Evolutionary conservation across 2,329 filamentous ascomycete species (phyloP).

Genomic region (Epicoccum nigrum): DNA sequence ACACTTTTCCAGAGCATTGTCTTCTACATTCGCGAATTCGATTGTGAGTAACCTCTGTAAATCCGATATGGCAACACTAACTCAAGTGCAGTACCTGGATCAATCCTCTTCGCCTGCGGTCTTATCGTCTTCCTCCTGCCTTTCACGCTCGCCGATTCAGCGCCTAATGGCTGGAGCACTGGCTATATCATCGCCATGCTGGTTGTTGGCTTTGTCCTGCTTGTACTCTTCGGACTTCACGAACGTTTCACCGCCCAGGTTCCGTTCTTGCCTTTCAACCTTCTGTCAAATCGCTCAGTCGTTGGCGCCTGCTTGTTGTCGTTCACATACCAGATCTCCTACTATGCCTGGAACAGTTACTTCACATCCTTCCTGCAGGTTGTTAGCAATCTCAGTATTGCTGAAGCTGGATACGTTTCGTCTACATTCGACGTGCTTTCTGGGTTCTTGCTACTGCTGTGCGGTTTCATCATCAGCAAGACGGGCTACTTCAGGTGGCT

Average conservation of each 20-base stretch:
- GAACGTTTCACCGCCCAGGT: conserved; percentile 55
- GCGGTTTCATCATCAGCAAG: conserved; percentile 28
- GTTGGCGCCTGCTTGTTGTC: conserved; percentile 66
- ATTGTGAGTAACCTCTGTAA: conserved; percentile 51
- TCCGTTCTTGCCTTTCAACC: conserved; percentile 62
- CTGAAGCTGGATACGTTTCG: conserved; percentile 40
- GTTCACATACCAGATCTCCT: conserved; percentile 57
- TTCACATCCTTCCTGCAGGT: conserved; percentile 49
- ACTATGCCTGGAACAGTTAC: conserved; percentile 49
- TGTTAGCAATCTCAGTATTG: conserved; percentile 38
- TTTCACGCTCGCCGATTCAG: conserved; percentile 61
- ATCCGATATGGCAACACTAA: neutral
- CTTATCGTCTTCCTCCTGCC: conserved; percentile 57
- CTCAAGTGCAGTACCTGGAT: conserved; percentile 48
- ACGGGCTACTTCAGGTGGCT: conserved; percentile 26
- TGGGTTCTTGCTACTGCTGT: conserved; percentile 23
- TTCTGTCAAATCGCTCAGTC: conserved; percentile 66
- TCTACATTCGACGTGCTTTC: conserved; percentile 45
- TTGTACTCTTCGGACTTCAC: conserved; percentile 59
- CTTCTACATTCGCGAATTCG: conserved; percentile 47
- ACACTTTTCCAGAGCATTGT: conserved; percentile 52
- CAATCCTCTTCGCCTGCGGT: conserved; percentile 52
- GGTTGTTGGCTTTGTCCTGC: conserved; percentile 55
- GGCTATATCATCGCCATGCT: conserved; percentile 59
- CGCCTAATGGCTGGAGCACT: conserved; percentile 52